Conservation (phyloP, 208 protist genomes). For the Leptomonas seymouri region DNA sequence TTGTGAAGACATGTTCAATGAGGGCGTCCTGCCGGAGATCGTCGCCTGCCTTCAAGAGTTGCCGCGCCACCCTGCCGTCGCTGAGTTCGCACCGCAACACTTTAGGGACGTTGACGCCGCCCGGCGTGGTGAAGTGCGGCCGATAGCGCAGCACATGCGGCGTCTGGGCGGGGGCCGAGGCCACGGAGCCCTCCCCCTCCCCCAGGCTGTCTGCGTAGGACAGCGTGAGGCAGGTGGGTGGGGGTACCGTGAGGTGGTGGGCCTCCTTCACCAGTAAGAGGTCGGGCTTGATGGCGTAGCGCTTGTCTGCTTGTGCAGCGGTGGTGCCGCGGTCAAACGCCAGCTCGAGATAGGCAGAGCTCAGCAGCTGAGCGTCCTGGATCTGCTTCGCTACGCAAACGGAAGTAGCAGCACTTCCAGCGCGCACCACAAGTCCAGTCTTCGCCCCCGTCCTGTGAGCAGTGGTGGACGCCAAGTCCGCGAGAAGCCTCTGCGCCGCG, state of each 20-base stretch:
- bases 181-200: background rate
- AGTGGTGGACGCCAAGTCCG: conserved; percentile 4
- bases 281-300: conserved; percentile 39
- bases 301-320: conserved; percentile 10
- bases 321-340: conserved; percentile 47
- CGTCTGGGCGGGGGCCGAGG: background rate
- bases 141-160: conserved; percentile 64
- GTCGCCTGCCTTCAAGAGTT: conserved; percentile 93
- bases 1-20: conserved; percentile 95
- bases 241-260: conserved; percentile 44
- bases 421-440: too few relatives aligned
- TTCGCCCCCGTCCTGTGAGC: background rate
- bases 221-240: conserved; percentile 29
- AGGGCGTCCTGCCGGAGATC: conserved; percentile 97
- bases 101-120: conserved; percentile 97
- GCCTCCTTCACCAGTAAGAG: conserved; percentile 40
- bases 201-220: background rate
- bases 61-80: conserved; percentile 81
- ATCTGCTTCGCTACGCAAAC: conserved; percentile 26
- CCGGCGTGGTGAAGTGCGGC: conserved; percentile 70
- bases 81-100: conserved; percentile 81
- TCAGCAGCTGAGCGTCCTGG: conserved; percentile 54
- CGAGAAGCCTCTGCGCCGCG: conserved; percentile 19
- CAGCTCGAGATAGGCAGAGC: conserved; percentile 81
- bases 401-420: background rate